Evolutionary conservation across 2,329 filamentous ascomycete genomes (phyloP), one percentile per base, ranked within the genome.

Genomic region (Exophiala aquamarina): DNA sequence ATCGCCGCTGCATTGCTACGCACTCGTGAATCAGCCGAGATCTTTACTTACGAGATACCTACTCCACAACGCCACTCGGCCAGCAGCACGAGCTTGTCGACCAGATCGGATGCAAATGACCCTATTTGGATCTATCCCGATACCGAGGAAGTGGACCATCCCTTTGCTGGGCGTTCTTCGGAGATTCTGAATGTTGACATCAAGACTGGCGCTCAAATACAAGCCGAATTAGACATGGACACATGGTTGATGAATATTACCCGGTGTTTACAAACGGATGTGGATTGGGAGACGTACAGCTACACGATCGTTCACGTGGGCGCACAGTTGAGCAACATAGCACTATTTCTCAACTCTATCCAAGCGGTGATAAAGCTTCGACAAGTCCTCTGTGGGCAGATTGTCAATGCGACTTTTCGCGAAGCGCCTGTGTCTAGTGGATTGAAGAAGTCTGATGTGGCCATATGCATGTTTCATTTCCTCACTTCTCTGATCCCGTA

Each of bases 241-340:
- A 67, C 76, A 32, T 95, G 89, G 87, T 75, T 95, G n/a, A 86
- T 91, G 54, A 77, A 83, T 9, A 75, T 94, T 29, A 79, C 89
- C 19, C 75, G 76, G n/a, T 71, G 93, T n/a, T 70, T 95, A 34
- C 82, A 86, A 55, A 78, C 83, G 45, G 86, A 85, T 32, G 80
- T 82, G 38, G 85, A 93, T 52, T 97, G 92, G 91, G 90, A 97
- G 63, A 74, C 95, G 1, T 95, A 95, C 72, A 92, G 89, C 66
- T 96, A 92, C 63, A 79, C 92, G 14, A 74, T 98, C 21, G 87
- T 89, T 4, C 88, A 95, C 65, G 72, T 96, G 8, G 87, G 89
- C 1, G 86, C 88, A 20, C 92, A 97, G 60, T 75, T 98, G 17
- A 87, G 85, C 65, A 98, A 98, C 59, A 89, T 93, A 61, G 84